A percentile compares a stretch with the other conserved stretches of the same genome.
Conservation (phyloP, 164 flowering plant species). For the Saururus chinensis region DNA sequence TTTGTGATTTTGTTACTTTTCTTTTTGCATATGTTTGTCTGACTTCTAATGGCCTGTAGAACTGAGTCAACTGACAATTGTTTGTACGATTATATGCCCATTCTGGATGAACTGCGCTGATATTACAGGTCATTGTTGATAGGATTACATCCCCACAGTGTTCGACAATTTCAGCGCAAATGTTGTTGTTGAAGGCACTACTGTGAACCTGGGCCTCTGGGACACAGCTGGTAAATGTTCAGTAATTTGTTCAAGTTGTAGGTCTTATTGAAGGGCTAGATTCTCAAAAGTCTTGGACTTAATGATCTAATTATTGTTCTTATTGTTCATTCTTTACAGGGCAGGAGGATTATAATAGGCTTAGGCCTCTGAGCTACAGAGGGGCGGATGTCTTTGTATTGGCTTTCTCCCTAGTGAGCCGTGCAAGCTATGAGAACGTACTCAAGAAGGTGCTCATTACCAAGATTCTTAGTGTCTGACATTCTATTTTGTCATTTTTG, state of each 20-base stretch:
- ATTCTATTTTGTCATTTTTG: slow-evolving; percentile 4
- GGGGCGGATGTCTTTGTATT: slow-evolving; percentile 93
- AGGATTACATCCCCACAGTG: slow-evolving; percentile 87
- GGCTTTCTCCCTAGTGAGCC: slow-evolving; percentile 89
- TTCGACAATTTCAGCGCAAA: slow-evolving; percentile 98
- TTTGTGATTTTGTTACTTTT: slow-evolving; percentile 16
- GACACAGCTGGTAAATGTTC: slow-evolving; percentile 81
- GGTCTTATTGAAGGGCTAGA: not conserved
- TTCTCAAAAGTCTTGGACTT: too few relatives aligned
- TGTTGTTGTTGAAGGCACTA: slow-evolving; percentile 82
- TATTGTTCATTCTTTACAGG: slow-evolving; percentile 30
- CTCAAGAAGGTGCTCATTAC: slow-evolving; percentile 62
- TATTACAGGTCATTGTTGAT: slow-evolving; percentile 1
- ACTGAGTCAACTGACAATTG: too few relatives aligned
- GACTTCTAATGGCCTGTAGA: too few relatives aligned
- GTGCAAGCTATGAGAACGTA: slow-evolving; percentile 92
- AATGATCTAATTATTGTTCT: not conserved
- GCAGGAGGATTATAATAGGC: slow-evolving; percentile 93
- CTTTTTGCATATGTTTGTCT: not conserved
- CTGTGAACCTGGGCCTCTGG: slow-evolving; percentile 98
- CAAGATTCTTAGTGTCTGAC: not conserved
- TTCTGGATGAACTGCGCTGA: too few relatives aligned
- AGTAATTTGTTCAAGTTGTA: not conserved
- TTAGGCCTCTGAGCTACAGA: slow-evolving; percentile 95
- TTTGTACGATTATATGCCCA: too few relatives aligned